These are phyloP conservation scores for Lactarius hatsudake DNA, from an alignment of 768 basidiomycete species.

Conservation along the genomic window DNA sequence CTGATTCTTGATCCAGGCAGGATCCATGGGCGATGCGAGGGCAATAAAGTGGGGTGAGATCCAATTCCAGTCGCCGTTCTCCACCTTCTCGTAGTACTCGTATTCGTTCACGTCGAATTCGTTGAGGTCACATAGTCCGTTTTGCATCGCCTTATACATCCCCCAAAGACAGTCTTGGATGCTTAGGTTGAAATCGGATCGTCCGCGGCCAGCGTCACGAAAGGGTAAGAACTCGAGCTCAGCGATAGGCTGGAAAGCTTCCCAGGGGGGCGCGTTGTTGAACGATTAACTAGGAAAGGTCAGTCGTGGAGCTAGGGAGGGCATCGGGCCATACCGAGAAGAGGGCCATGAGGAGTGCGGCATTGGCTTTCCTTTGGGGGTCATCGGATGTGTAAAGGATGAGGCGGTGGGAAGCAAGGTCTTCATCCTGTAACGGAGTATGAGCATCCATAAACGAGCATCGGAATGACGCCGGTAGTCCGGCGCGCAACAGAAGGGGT, in stretches of 20 bases:
- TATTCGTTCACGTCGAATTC: slow-evolving; percentile 93
- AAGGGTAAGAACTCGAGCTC: slow-evolving; percentile 93
- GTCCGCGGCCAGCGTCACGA: slow-evolving; percentile 90
- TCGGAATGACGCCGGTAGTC: background rate
- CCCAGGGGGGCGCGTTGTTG: slow-evolving; percentile 88
- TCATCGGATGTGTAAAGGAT: slow-evolving; percentile 88
- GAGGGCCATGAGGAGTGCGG: slow-evolving; percentile 89
- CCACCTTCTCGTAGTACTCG: slow-evolving; percentile 92
- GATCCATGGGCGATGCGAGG: slow-evolving; percentile 88
- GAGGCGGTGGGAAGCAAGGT: slow-evolving; percentile 66
- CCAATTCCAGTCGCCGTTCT: slow-evolving; percentile 97
- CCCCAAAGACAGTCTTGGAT: slow-evolving; percentile 93
- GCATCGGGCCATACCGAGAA: slow-evolving; percentile 66
- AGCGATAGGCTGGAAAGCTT: slow-evolving; percentile 92
- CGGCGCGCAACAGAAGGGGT: background rate
- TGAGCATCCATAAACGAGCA: slow-evolving; percentile 16
- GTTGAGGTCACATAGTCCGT: slow-evolving; percentile 90
- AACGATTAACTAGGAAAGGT: slow-evolving; percentile 75
- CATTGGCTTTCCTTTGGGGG: slow-evolving; percentile 86
- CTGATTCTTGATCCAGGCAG: slow-evolving; percentile 72
- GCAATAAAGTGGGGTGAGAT: slow-evolving; percentile 89
- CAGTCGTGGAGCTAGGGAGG: background rate
- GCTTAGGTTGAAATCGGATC: slow-evolving; percentile 88
- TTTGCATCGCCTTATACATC: slow-evolving; percentile 87
- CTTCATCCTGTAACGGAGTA: slow-evolving; percentile 56